Percentiles rank a stretch among this genome's conserved stretches.
phyloP scores from a whole-genome alignment of 73 alveolate species.

The Tetrahymena elliotti region DNA sequence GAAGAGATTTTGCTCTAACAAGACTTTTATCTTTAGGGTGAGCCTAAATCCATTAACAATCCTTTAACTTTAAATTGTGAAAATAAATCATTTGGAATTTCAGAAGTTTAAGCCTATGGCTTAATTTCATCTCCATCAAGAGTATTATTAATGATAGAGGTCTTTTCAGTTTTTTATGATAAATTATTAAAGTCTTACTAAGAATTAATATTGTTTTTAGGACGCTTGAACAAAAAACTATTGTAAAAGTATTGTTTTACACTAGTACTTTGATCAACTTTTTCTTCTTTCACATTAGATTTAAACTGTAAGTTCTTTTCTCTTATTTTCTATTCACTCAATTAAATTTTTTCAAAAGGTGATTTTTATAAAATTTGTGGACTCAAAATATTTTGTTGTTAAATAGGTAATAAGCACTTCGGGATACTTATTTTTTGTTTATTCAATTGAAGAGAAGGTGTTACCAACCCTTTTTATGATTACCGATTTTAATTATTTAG shows the following conservation, averaged over 20 bases:
- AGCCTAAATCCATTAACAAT: neutral
- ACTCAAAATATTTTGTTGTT: neutral
- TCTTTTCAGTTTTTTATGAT: neutral
- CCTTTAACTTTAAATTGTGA: neutral
- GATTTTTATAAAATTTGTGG: neutral
- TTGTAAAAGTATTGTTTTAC: neutral
- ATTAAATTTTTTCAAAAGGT: neutral
- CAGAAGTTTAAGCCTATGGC: neutral
- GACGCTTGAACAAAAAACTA: neutral
- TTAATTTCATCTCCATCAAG: neutral
- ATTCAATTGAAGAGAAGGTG: neutral
- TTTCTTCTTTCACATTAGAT: neutral
- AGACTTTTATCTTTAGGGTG: neutral
- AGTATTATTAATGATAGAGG: neutral
- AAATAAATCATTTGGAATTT: neutral
- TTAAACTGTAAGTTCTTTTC: too few relatives aligned
- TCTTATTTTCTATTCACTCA: too few relatives aligned
- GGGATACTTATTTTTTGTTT: neutral
- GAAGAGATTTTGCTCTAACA: neutral
- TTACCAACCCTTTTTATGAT: neutral
- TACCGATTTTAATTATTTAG: neutral
- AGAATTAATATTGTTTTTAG: neutral
- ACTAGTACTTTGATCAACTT: too few relatives aligned
- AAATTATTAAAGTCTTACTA: neutral
- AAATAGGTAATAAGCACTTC: neutral